Evolutionary conservation across 192 early-diverging fungal species (phyloP), one percentile per base, ranked within the genome.

Genomic region (Umbelopsis sp.): DNA sequence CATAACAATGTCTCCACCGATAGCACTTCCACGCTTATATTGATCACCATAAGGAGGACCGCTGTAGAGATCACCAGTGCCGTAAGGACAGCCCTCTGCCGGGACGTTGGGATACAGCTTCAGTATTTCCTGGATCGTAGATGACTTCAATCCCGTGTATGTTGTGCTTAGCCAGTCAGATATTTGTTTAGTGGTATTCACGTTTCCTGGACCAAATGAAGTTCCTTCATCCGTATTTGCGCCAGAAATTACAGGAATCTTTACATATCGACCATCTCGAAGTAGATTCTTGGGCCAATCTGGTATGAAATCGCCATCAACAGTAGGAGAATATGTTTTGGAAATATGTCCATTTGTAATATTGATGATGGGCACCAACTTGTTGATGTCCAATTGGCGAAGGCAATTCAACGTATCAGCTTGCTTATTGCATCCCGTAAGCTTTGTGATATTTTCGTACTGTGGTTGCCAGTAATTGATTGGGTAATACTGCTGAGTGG

Each of bases 151-250:
- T 4, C 12, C 26, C 1, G 36, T 20, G 22, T 43, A 67, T 16
- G 24, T 22, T 34, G 25, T 25, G 14, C 12, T 21, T 2, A 67
- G 26, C 36, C 43, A 45, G 12, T 17, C 3, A 17, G 24, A 36
- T 16, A 67, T 12, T n/a, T 67, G 22, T 0, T 67, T 21, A 5
- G 66, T 67, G 38, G 21, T 67, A 14, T 25, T 20, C 2, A 67
- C 21, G 11, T 44, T 38, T 1, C 66, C 66, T 0, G 66, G 43
- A 0, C 66, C 66, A 26, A 67, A 67, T 25, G 66, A 44, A 24
- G 66, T 67, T 25, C 66, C 66, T 47, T 67, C 66, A 45, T 67
- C 66, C 38, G 45, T 24, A 16, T 67, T 67, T 22, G 66, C 66
- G 22, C 66, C 66, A 20, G 41, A 22, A 14, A 67, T 22, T n/a